Evolutionary conservation across 2,329 filamentous ascomycete species (phyloP).

Genomic region (Pseudonectria buxi): DNA sequence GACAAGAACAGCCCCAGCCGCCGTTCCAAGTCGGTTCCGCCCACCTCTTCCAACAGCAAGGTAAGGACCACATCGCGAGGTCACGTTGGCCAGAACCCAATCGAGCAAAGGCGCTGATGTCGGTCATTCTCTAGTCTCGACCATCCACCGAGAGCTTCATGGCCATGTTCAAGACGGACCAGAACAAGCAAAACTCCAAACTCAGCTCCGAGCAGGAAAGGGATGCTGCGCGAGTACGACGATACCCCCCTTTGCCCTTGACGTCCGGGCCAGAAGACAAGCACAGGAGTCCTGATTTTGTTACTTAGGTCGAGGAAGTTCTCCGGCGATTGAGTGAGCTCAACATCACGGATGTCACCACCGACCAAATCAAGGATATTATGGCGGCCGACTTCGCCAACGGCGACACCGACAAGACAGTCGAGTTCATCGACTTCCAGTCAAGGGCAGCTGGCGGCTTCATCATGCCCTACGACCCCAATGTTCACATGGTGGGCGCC

Average conservation of each 20-base stretch:
- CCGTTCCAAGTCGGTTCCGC: constrained; percentile 50
- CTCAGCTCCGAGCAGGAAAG: constrained; percentile 44
- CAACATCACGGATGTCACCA: constrained; percentile 39
- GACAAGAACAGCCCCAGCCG: constrained; percentile 54
- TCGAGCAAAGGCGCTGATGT: constrained; percentile 7
- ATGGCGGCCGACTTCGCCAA: constrained; percentile 57
- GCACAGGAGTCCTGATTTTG: constrained; percentile 9
- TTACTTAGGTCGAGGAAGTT: constrained; percentile 35
- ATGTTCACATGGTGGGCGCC: constrained; percentile 69
- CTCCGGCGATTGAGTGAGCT: constrained; percentile 34
- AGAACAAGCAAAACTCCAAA: constrained; percentile 40
- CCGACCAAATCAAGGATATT: constrained; percentile 52
- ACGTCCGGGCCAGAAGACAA: not conserved
- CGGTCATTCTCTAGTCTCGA: constrained; percentile 34
- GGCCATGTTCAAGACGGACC: constrained; percentile 57
- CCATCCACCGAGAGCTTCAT: constrained; percentile 54
- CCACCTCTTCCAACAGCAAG: constrained; percentile 37
- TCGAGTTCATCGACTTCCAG: constrained; percentile 69
- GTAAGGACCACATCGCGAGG: constrained; percentile 27
- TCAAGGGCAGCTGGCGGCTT: constrained; percentile 76
- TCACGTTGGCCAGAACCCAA: constrained; percentile 4
- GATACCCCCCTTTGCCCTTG: not conserved
- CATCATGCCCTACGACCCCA: constrained; percentile 66
- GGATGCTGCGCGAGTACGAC: constrained; percentile 32
- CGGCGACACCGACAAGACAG: constrained; percentile 66